Evolutionary conservation across 768 basidiomycete genomes (phyloP).

Genomic region (Tricholoma bakamatsutake): DNA sequence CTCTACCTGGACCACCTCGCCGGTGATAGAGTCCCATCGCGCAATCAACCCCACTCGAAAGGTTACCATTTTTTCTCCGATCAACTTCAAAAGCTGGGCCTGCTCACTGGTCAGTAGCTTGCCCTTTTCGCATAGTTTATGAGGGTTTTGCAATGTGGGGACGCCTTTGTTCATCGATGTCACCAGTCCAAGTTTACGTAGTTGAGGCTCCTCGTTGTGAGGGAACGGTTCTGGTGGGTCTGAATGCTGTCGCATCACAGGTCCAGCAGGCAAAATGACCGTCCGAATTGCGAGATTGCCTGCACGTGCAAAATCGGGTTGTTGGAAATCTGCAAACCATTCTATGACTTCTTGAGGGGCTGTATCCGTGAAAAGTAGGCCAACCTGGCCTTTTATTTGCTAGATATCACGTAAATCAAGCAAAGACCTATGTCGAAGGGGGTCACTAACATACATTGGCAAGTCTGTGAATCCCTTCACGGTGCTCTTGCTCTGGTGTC

Average conservation of each 20-base stretch:
- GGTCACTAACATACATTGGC: constrained; percentile 50
- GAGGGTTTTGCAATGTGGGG: constrained; percentile 74
- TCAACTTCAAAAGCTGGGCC: constrained; percentile 87
- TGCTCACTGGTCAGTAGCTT: constrained; percentile 79
- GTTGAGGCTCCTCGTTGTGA: constrained; percentile 95
- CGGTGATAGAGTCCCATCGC: constrained; percentile 67
- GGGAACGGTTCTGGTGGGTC: constrained; percentile 88
- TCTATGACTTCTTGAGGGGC: constrained; percentile 86
- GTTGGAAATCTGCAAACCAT: constrained; percentile 91
- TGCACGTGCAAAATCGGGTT: constrained; percentile 86
- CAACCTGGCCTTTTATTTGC: constrained; percentile 94
- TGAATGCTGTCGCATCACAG: constrained; percentile 75
- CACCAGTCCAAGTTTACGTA: constrained; percentile 84
- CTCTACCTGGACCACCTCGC: constrained; percentile 57
- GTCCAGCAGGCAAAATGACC: constrained; percentile 74
- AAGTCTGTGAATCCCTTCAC: constrained; percentile 69
- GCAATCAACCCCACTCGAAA: constrained; percentile 71
- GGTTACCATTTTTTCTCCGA: constrained; percentile 83
- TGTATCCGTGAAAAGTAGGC: constrained; percentile 87
- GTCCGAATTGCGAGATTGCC: constrained; percentile 76
- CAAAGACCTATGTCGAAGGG: neutral
- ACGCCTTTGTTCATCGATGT: constrained; percentile 86
- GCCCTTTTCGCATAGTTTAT: constrained; percentile 80
- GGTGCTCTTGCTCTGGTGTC: constrained; percentile 82
- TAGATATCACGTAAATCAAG: constrained; percentile 24